A percentile compares a stretch with the other conserved stretches of the same genome.
Evolutionary conservation across 2,329 filamentous ascomycete genomes (phyloP).

Genomic region (Pestalotiopsis sp.): DNA sequence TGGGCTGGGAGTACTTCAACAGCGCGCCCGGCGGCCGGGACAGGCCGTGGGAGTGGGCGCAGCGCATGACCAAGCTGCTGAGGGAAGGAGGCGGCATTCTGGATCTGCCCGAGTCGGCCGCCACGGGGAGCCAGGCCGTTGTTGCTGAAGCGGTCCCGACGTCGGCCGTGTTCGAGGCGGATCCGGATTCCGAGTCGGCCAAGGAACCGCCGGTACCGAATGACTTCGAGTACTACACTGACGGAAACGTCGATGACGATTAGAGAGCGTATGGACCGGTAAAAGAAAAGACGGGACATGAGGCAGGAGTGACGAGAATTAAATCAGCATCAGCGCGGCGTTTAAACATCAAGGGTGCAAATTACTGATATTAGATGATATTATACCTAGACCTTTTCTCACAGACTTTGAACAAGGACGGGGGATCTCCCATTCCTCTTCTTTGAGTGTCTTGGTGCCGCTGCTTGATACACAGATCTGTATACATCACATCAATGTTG

Average conservation of each 20-base stretch:
- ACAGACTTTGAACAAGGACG: neutral
- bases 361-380: neutral
- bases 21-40: slow-evolving; percentile 60
- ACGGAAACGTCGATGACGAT: neutral
- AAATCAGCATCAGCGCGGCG: neutral
- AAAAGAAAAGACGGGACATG: neutral
- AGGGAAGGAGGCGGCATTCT: slow-evolving; percentile 9
- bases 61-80: slow-evolving; percentile 55
- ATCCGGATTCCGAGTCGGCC: neutral
- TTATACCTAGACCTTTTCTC: neutral
- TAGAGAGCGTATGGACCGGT: neutral
- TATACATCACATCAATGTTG: neutral
- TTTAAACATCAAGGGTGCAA: neutral
- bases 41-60: slow-evolving; percentile 74
- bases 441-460: too few relatives aligned
- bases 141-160: neutral
- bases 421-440: neutral
- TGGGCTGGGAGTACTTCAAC: slow-evolving; percentile 90
- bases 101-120: neutral
- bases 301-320: neutral
- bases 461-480: too few relatives aligned
- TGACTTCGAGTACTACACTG: slow-evolving; percentile 3
- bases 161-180: neutral
- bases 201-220: slow-evolving; percentile 23
- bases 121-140: neutral